phyloP scores from a whole-genome alignment of 306 rosid species.

The Dalbergia cochinchinensis region DNA sequence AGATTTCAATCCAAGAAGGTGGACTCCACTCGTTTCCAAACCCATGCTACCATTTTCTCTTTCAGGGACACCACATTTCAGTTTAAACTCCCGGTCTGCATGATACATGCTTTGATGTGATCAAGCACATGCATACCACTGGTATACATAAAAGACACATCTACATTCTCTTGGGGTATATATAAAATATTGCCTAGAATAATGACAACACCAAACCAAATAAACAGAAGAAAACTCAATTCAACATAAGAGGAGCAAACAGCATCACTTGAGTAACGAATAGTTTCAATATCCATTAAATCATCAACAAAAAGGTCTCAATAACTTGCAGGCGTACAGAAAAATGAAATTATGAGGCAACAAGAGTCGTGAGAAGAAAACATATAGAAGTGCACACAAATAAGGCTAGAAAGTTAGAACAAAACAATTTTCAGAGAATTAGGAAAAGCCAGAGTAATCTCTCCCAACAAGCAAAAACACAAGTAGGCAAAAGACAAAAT shows the following conservation, averaged over 20 bases:
- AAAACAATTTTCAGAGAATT: background rate
- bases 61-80: conserved; percentile 18
- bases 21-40: conserved; percentile 4
- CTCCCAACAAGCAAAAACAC: background rate
- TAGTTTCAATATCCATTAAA: background rate
- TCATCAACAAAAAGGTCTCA: conserved; percentile 4
- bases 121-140: background rate
- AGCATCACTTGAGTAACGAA: background rate
- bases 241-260: conserved; percentile 6
- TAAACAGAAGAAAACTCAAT: background rate
- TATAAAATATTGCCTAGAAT: background rate
- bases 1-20: conserved; percentile 8
- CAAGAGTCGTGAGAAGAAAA: background rate
- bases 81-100: background rate
- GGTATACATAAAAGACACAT: background rate
- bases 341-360: background rate
- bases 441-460: background rate
- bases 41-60: background rate
- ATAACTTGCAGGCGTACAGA: conserved; percentile 7
- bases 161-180: no score
- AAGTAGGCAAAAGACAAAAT: background rate
- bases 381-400: background rate
- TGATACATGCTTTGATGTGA: background rate
- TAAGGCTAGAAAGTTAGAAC: background rate
- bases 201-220: conserved; percentile 9